phyloP scores from a whole-genome alignment of 352 stramenopile genomes.

The Pythium chondricola region DNA sequence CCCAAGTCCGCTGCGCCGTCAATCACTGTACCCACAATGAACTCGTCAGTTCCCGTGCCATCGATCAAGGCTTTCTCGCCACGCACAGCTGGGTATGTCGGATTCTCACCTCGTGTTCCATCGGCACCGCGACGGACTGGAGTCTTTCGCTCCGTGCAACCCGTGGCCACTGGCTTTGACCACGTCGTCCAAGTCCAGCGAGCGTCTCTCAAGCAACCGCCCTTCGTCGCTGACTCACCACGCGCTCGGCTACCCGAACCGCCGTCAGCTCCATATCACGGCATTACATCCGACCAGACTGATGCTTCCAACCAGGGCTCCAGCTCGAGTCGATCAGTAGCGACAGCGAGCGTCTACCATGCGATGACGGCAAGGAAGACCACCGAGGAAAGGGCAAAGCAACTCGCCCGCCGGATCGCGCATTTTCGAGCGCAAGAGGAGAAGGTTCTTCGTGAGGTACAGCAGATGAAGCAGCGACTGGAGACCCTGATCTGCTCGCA shows the following conservation, averaged over 20 bases:
- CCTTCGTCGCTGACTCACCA: too few species aligned
- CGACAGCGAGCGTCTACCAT: slow-evolving; percentile 30
- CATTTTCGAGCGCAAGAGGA: slow-evolving; percentile 52
- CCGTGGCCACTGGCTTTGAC: not conserved
- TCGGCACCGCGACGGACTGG: not conserved
- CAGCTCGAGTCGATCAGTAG: not conserved
- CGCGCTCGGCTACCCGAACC: not conserved
- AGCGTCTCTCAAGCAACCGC: too few species aligned
- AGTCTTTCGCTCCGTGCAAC: not conserved
- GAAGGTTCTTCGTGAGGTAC: slow-evolving; percentile 41
- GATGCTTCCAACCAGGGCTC: not conserved
- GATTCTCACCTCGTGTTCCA: slow-evolving; percentile 10
- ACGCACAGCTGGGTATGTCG: slow-evolving; percentile 5
- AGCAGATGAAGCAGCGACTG: slow-evolving; percentile 36
- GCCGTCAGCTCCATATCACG: not conserved
- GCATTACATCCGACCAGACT: not conserved
- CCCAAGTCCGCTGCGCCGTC: slow-evolving; percentile 12
- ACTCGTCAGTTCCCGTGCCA: not conserved
- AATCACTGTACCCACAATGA: slow-evolving; percentile 3
- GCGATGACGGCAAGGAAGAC: slow-evolving; percentile 41
- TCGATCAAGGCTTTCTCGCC: not conserved
- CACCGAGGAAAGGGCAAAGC: slow-evolving; percentile 40
- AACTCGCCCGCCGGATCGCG: slow-evolving; percentile 41
- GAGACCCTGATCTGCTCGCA: slow-evolving; percentile 15
- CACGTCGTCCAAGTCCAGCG: not conserved